Evolutionary conservation across 2,329 filamentous ascomycete species (phyloP).

Genomic region (Teratosphaeria pseudoeucalypti): DNA sequence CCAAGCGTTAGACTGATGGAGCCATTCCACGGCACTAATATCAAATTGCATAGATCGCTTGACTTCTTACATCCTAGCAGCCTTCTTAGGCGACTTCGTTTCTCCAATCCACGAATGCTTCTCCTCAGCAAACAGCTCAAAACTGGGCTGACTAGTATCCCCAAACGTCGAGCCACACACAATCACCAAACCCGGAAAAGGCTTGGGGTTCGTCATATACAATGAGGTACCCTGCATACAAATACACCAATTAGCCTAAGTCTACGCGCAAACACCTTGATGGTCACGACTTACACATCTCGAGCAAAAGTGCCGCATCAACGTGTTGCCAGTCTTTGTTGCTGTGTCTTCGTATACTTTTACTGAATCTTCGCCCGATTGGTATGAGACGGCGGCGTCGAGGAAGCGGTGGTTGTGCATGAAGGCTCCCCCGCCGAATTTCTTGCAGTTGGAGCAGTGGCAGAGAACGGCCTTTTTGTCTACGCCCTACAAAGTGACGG

Average conservation of each 20-base stretch:
- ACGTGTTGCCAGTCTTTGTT: conserved; percentile 17
- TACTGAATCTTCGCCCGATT: conserved; percentile 15
- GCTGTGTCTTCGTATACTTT: conserved; percentile 15
- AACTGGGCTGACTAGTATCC: conserved; percentile 7
- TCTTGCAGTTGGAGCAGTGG: conserved; percentile 19
- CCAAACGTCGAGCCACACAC: conserved; percentile 10
- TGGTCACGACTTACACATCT: conserved; percentile 14
- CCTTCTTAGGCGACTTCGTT: conserved; percentile 6
- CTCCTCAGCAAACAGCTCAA: conserved; percentile 9
- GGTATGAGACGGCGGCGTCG: conserved; percentile 15
- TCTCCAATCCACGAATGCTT: conserved; percentile 9
- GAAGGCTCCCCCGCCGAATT: conserved; percentile 16
- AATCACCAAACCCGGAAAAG: conserved; percentile 11
- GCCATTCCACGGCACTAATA: not conserved
- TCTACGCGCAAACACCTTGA: not conserved
- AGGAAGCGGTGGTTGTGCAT: conserved; percentile 21
- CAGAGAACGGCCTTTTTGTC: conserved; percentile 22
- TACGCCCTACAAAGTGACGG: conserved; percentile 6
- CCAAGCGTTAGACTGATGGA: no score
- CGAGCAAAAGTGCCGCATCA: conserved; percentile 19
- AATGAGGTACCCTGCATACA: conserved; percentile 11
- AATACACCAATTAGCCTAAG: not conserved
- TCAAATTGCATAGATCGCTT: not conserved
- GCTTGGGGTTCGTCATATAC: conserved; percentile 11
- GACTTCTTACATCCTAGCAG: not conserved